Evolutionary conservation across 805 yeast genomes (phyloP).

Genomic region (Danielia reshetovae): DNA sequence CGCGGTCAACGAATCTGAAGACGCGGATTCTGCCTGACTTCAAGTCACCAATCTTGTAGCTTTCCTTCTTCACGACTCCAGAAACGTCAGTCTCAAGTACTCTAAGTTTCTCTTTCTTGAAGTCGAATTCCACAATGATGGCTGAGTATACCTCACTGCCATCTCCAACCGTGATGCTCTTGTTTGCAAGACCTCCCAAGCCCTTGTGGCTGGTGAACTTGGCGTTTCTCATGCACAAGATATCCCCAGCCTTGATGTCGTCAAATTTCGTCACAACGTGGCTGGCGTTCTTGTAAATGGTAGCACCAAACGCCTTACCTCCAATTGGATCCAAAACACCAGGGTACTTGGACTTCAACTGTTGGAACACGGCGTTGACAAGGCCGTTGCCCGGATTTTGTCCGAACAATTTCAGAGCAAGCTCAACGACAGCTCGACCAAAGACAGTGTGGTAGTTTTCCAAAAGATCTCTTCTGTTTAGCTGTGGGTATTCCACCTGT

Average conservation of each 20-base stretch:
- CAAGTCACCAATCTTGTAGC: conserved; percentile 69
- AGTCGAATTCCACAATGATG: conserved; percentile 70
- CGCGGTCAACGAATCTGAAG: conserved; percentile 73
- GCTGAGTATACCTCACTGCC: conserved; percentile 43
- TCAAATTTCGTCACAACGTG: conserved; percentile 47
- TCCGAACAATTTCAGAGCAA: conserved; percentile 33
- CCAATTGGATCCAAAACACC: conserved; percentile 56
- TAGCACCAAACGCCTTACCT: conserved; percentile 66
- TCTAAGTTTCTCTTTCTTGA: conserved; percentile 62
- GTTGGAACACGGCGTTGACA: conserved; percentile 20
- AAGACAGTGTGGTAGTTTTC: conserved; percentile 45
- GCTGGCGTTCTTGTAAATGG: conserved; percentile 51
- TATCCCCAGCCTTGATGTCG: conserved; percentile 79
- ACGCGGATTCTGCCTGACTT: conserved; percentile 75
- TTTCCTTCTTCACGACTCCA: conserved; percentile 54
- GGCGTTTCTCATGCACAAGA: conserved; percentile 71
- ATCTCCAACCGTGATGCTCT: conserved; percentile 52
- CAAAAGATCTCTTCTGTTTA: conserved; percentile 43
- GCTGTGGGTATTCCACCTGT: conserved; percentile 40
- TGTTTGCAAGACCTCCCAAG: conserved; percentile 20
- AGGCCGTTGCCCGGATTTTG: conserved; percentile 26
- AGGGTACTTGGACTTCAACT: conserved; percentile 10
- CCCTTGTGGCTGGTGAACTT: conserved; percentile 69
- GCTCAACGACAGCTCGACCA: conserved; percentile 47
- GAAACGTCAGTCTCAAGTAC: conserved; percentile 54